Evolutionary conservation across 164 flowering plant genomes (phyloP), one percentile per base, ranked within the genome.

Genomic region (Magnolia changhungtana): DNA sequence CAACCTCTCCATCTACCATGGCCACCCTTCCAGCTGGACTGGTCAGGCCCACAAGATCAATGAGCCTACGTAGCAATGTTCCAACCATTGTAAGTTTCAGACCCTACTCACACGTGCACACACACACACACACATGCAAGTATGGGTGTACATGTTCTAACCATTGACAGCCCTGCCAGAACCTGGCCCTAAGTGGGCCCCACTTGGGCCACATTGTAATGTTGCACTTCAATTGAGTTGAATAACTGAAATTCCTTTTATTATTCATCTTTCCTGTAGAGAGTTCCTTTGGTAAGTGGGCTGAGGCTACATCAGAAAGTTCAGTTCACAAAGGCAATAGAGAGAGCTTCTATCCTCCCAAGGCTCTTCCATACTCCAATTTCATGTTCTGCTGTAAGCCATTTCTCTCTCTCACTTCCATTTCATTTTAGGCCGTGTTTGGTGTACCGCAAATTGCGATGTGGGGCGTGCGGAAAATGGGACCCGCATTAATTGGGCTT

Each of bases 341-440:
- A 76, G 55, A 69, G 74, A 71, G 76, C 78, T 31, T 79, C 75
- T 37, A 63, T 77, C 4, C 52, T 73, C 24, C 74, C 78, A 63
- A 63, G 75, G 20, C 58, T 82, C 76, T 76, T 71, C 80, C 81
- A 76, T 66, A 67, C 84, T 45, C 50, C 79, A 63, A 82, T 88
- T 63, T 79, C 86, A 24, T 87, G 88, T 72, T 81, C 88, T 69
- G 14, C 68, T 50, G 89, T 85, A 78, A 82, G 79, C 23, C 63
- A 19, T 70, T 27, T 58, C 21, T n/a, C 27, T 50, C 24, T 5
- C 7, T 77, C 27, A 31, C 61, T 61, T 59, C 16, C n/a, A 37
- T 37, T 37, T 19, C 23, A 23, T 29, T 29, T 67, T 67, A 67
- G 58, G 24, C 45, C 45, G 45, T 3, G 45, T 37, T 37, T 37